A percentile compares a stretch with the other conserved stretches of the same genome.
Evolutionary conservation across 73 alveolate genomes (phyloP).

Genomic region (Paramecium caudatum): DNA sequence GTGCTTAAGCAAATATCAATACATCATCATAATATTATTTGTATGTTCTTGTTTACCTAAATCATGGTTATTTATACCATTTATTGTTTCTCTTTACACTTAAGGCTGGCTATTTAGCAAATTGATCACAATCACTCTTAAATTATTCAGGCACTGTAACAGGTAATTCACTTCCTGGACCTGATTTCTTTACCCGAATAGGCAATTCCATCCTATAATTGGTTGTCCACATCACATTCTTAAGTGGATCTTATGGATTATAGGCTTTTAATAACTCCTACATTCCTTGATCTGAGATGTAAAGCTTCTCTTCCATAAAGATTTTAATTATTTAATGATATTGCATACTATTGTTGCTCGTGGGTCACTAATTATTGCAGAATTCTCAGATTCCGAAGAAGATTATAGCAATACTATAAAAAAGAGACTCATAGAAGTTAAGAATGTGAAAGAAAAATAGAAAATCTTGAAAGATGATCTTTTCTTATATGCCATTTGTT

Average conservation of each 20-base stretch:
- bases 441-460: background rate
- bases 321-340: slow-evolving; percentile 46
- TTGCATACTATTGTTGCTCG: slow-evolving; percentile 6
- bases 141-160: slow-evolving; percentile 61
- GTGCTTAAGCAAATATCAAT: slow-evolving; percentile 82
- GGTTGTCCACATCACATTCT: slow-evolving; percentile 70
- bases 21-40: slow-evolving; percentile 76
- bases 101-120: slow-evolving; percentile 72
- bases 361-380: background rate
- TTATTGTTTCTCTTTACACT: slow-evolving; percentile 77
- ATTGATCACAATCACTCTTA: slow-evolving; percentile 21
- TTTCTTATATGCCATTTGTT: background rate
- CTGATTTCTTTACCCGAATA: slow-evolving; percentile 62
- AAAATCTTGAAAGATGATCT: background rate
- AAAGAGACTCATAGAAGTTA: background rate
- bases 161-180: slow-evolving; percentile 76
- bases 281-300: slow-evolving; percentile 74
- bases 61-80: background rate
- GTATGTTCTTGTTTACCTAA: slow-evolving; percentile 80
- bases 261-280: slow-evolving; percentile 15
- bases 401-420: background rate
- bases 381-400: background rate
- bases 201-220: slow-evolving; percentile 74
- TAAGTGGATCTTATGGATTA: slow-evolving; percentile 70
- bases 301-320: slow-evolving; percentile 68